A percentile compares a stretch with the other conserved stretches of the same genome.
These are phyloP conservation scores for Pseudocercospora macadamiae DNA, from an alignment of 2,329 filamentous ascomycete genomes.

Conservation along the genomic window DNA sequence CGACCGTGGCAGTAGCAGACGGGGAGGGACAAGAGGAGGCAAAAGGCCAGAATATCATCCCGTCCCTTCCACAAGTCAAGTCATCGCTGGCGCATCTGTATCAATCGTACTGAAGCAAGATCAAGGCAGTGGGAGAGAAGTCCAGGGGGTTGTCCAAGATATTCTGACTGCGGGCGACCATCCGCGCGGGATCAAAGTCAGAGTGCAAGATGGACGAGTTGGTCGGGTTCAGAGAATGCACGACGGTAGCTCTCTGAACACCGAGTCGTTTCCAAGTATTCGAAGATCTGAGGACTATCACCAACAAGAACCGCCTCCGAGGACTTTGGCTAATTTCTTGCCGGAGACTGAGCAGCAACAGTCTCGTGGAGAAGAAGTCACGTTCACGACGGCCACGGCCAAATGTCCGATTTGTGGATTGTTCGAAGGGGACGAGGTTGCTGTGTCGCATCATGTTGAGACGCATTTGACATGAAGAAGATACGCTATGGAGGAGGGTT, in stretches of 20 bases:
- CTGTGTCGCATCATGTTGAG: slow-evolving; percentile 69
- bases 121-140: slow-evolving; percentile 73
- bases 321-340: slow-evolving; percentile 35
- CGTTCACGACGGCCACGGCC: slow-evolving; percentile 36
- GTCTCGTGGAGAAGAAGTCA: slow-evolving; percentile 10
- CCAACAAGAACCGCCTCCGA: slow-evolving; percentile 27
- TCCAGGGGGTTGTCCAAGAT: slow-evolving; percentile 67
- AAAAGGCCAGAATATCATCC: slow-evolving; percentile 9
- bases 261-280: too few relatives aligned
- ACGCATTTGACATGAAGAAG: slow-evolving; percentile 42
- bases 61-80: slow-evolving; percentile 45
- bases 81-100: slow-evolving; percentile 65
- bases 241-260: slow-evolving; percentile 9
- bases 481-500: background rate
- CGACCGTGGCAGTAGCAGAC: slow-evolving; percentile 13
- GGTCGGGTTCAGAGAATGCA: slow-evolving; percentile 71
- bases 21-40: background rate
- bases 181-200: slow-evolving; percentile 70
- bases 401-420: slow-evolving; percentile 66
- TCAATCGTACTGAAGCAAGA: slow-evolving; percentile 77
- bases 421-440: slow-evolving; percentile 70
- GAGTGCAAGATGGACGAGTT: slow-evolving; percentile 70
- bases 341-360: slow-evolving; percentile 13
- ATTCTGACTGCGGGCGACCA: slow-evolving; percentile 74
- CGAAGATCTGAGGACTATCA: slow-evolving; percentile 3